Percentiles rank a stretch among this genome's conserved stretches.
Conservation (phyloP, 202 grass and related monocot genomes). For the Carex sylvatica region DNA sequence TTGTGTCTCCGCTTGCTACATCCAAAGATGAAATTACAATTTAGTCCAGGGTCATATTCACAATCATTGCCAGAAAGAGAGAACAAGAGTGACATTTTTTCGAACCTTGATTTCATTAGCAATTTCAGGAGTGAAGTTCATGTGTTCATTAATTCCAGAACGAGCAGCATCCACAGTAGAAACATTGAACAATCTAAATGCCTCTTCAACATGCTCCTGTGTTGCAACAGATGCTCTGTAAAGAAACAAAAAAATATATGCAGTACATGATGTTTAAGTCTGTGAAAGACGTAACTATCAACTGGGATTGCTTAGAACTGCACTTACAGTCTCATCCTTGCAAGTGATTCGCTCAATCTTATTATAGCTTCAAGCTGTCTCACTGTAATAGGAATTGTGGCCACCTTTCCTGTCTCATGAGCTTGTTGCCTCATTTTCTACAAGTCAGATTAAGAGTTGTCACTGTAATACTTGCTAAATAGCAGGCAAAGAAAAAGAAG, state of each 20-base stretch:
- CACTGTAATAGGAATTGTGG: constrained; percentile 92
- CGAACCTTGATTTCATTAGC: constrained; percentile 95
- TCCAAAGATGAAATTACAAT: background rate
- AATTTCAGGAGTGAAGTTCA: constrained; percentile 92
- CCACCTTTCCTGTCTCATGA: constrained; percentile 74
- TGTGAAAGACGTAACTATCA: background rate
- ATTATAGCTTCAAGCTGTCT: constrained; percentile 98
- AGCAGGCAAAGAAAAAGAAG: background rate
- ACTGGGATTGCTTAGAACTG: background rate
- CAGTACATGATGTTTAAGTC: background rate
- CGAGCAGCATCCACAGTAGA: constrained; percentile 87
- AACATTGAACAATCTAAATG: constrained; percentile 86
- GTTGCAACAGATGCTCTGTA: constrained; percentile 75
- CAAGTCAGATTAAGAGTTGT: constrained; percentile 13
- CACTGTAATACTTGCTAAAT: background rate
- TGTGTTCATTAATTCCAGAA: constrained; percentile 95
- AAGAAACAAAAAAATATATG: constrained; percentile 17
- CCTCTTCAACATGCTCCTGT: constrained; percentile 91
- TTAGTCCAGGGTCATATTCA: background rate
- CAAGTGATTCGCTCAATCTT: constrained; percentile 95
- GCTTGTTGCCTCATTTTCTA: constrained; percentile 99
- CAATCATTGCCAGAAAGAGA: background rate
- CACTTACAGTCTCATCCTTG: constrained; percentile 95
- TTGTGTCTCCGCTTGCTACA: constrained; percentile 86
- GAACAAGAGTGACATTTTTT: background rate